phyloP scores from a whole-genome alignment of 139 green algal genomes.

The Monoraphidium neglectum region DNA sequence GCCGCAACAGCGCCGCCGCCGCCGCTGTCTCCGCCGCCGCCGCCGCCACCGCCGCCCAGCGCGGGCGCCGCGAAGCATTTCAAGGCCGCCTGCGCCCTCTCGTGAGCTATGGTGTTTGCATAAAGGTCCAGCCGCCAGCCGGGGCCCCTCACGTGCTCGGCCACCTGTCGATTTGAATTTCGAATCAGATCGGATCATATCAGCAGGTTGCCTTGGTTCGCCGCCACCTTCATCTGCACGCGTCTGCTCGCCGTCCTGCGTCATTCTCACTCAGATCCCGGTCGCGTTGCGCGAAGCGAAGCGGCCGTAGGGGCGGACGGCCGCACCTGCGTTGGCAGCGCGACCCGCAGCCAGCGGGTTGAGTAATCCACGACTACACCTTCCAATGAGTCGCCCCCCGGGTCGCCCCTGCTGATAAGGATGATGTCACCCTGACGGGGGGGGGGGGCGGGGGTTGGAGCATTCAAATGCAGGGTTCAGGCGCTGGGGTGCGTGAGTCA shows the following conservation, averaged over 20 bases:
- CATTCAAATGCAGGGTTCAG: not conserved
- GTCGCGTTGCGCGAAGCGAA: not conserved
- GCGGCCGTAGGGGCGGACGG: not conserved
- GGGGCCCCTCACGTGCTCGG: conserved; percentile 20
- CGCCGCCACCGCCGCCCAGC: not conserved
- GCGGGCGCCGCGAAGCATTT: conserved; percentile 29
- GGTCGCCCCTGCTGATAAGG: conserved; percentile 30
- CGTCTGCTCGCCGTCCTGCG: no score
- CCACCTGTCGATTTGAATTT: not conserved
- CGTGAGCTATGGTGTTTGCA: conserved; percentile 46
- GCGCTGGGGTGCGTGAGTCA: not conserved
- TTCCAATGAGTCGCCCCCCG: conserved; percentile 32
- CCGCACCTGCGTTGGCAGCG: conserved; percentile 29
- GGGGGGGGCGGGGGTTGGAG: no score
- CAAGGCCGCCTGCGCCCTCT: conserved; percentile 37
- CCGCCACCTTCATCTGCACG: no score
- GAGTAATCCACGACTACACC: conserved; percentile 53
- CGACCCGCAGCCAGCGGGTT: conserved; percentile 51
- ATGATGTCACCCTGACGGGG: conserved; percentile 49
- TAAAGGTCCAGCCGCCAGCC: conserved; percentile 54
- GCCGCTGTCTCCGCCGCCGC: not conserved
- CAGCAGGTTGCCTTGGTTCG: no score
- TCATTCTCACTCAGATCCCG: no score
- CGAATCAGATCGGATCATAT: no score
- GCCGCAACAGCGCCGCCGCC: not conserved